Evolutionary conservation across 1,284 basidiomycete genomes (phyloP).

Genomic region (Hemileia vastatrix): DNA sequence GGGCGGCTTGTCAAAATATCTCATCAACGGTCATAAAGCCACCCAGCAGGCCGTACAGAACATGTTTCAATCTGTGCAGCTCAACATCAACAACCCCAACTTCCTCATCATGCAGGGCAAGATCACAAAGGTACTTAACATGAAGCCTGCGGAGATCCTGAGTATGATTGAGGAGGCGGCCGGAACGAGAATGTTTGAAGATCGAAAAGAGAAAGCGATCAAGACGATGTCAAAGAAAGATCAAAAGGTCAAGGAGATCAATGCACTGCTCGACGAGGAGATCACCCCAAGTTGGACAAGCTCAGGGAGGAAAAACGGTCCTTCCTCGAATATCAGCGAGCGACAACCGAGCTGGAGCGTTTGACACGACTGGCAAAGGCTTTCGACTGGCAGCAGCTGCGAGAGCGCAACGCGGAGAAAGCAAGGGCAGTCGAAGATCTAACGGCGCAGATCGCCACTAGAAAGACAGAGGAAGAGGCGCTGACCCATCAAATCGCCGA

Average conservation of each 20-base stretch:
- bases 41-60: slow-evolving; percentile 78
- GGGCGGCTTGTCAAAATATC: slow-evolving; percentile 89
- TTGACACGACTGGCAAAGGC: slow-evolving; percentile 73
- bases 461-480: slow-evolving; percentile 35
- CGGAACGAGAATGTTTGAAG: slow-evolving; percentile 97
- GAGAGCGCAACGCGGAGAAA: slow-evolving; percentile 14
- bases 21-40: slow-evolving; percentile 90
- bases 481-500: no score
- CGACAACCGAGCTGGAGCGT: slow-evolving; percentile 77
- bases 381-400: slow-evolving; percentile 65
- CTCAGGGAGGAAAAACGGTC: slow-evolving; percentile 80
- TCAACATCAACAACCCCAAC: slow-evolving; percentile 99
- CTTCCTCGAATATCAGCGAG: slow-evolving; percentile 83
- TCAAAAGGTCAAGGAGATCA: slow-evolving; percentile 85
- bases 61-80: slow-evolving; percentile 90
- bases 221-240: slow-evolving; percentile 97
- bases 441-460: slow-evolving; percentile 35
- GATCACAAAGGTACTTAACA: slow-evolving; percentile 72
- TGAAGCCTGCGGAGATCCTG: slow-evolving; percentile 94
- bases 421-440: slow-evolving; percentile 29
- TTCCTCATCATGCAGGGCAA: slow-evolving; percentile 97
- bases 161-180: slow-evolving; percentile 98
- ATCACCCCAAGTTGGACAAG: slow-evolving; percentile 90
- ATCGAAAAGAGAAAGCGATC: slow-evolving; percentile 90
- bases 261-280: slow-evolving; percentile 68